These are phyloP conservation scores for Pezicula carpinea DNA, from an alignment of 2,329 filamentous ascomycete genomes.

Conservation along the genomic window DNA sequence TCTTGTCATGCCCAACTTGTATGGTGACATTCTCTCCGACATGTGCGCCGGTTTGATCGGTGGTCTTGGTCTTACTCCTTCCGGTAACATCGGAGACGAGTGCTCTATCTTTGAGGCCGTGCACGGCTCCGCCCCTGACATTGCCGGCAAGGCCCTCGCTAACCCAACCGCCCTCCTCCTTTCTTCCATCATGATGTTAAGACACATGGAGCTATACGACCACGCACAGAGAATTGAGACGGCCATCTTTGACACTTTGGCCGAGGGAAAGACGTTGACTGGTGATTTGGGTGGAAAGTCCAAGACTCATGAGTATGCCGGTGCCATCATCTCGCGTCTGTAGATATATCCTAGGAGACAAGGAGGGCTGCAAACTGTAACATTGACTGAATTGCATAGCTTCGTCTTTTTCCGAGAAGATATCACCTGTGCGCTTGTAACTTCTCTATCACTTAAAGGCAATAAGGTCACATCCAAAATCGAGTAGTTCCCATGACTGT, in stretches of 20 bases:
- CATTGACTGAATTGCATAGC: slow-evolving; percentile 21
- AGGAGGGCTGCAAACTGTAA: slow-evolving; percentile 27
- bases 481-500: no score
- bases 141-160: slow-evolving; percentile 90
- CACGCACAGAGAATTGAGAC: slow-evolving; percentile 86
- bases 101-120: slow-evolving; percentile 99
- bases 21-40: slow-evolving; percentile 98
- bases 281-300: slow-evolving; percentile 94
- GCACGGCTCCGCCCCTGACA: slow-evolving; percentile 94
- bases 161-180: slow-evolving; percentile 97
- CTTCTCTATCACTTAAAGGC: no score
- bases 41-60: slow-evolving; percentile 99
- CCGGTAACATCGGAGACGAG: slow-evolving; percentile 97
- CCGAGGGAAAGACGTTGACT: slow-evolving; percentile 93
- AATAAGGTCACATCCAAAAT: no score
- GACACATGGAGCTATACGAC: slow-evolving; percentile 88
- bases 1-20: slow-evolving; percentile 95
- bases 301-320: slow-evolving; percentile 92
- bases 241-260: slow-evolving; percentile 90
- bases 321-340: slow-evolving; percentile 69
- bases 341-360: slow-evolving; percentile 26
- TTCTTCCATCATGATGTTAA: slow-evolving; percentile 98
- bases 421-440: no score
- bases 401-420: not conserved
- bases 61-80: slow-evolving; percentile 93